A percentile compares a stretch with the other conserved stretches of the same genome.
phyloP scores from a whole-genome alignment of 176 grass and related monocot species.

The Avena insularis region DNA sequence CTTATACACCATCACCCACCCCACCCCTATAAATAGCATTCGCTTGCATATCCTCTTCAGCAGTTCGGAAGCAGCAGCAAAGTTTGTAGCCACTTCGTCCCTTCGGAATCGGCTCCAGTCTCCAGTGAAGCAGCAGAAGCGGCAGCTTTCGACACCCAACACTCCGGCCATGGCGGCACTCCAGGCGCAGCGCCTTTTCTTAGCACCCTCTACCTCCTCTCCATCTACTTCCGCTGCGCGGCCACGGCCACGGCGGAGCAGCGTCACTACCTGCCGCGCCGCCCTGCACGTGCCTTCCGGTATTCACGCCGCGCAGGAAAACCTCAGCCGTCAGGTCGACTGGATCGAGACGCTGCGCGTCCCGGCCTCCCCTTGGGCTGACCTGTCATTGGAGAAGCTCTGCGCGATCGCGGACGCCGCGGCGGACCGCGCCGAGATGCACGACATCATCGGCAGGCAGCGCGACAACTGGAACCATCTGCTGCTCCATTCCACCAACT shows the following conservation, averaged over 20 bases:
- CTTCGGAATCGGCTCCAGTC: neutral
- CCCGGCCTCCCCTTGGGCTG: neutral
- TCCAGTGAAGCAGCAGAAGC: neutral
- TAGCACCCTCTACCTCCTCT: neutral
- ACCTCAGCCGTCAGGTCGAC: neutral
- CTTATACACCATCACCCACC: no score
- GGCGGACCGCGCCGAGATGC: slow-evolving; percentile 64
- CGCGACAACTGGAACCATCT: slow-evolving; percentile 81
- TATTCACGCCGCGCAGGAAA: neutral
- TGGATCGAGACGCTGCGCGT: slow-evolving; percentile 12
- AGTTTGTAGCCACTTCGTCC: neutral
- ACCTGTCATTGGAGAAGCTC: slow-evolving; percentile 13
- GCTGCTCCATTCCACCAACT: slow-evolving; percentile 30
- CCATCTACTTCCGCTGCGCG: neutral
- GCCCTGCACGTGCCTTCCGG: neutral
- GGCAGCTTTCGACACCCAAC: neutral
- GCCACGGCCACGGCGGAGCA: neutral
- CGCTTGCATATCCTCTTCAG: no score
- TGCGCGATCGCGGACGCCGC: slow-evolving; percentile 49
- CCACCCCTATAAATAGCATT: no score
- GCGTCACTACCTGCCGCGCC: neutral
- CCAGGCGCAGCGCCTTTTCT: neutral
- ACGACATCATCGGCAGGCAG: slow-evolving; percentile 68
- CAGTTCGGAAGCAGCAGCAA: neutral
- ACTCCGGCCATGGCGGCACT: slow-evolving; percentile 2